Evolutionary conservation across 257 asterid genomes (phyloP).

Genomic region (Petrea volubilis): DNA sequence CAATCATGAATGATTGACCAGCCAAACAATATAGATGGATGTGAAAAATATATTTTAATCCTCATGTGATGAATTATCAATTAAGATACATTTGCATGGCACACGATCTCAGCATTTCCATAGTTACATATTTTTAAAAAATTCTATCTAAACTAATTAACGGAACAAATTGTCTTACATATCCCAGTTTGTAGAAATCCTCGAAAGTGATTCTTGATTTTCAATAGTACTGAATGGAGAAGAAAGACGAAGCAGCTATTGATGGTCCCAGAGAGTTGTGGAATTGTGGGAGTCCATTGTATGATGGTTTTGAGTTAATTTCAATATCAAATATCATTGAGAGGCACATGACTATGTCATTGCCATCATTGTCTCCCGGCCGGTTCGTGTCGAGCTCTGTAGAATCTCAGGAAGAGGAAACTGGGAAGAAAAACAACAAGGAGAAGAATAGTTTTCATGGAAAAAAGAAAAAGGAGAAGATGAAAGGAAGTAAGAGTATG

Average conservation of each 20-base stretch:
- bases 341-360: constrained; percentile 26
- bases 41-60: no score
- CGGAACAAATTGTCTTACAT: no score
- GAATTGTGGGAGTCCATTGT: constrained; percentile 62
- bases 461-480: not conserved
- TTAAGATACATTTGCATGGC: no score
- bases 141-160: no score
- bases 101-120: no score
- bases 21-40: no score
- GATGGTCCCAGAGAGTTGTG: constrained; percentile 18
- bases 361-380: not conserved
- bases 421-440: not conserved
- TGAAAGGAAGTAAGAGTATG: constrained; percentile 7
- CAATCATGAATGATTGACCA: no score
- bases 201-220: no score
- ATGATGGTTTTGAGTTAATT: constrained; percentile 52
- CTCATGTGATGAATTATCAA: no score
- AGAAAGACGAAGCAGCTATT: constrained; percentile 16
- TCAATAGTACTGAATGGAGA: constrained; percentile 24
- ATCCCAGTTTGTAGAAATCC: no score
- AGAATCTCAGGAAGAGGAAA: not conserved
- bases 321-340: constrained; percentile 40
- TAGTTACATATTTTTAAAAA: no score
- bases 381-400: not conserved
- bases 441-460: not conserved